A percentile compares a stretch with the other conserved stretches of the same genome.
Conservation (phyloP, 2,329 filamentous ascomycete genomes). For the Aspergillus ruber region DNA sequence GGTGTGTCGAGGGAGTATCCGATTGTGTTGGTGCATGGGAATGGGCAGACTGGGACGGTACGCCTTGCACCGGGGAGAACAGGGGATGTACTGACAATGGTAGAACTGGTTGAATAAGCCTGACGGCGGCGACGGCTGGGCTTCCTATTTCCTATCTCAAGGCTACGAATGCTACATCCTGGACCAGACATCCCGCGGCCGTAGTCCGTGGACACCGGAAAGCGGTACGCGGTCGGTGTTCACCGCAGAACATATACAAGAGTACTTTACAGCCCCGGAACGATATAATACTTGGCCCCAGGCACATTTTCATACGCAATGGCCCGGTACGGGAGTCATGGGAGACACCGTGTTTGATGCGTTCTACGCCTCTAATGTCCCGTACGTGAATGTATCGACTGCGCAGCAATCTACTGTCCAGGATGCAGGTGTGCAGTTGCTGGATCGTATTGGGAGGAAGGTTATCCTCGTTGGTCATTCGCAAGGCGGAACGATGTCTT, state of each 20-base stretch:
- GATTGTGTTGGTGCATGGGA: slow-evolving; percentile 27
- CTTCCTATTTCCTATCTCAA: slow-evolving; percentile 39
- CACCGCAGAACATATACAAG: slow-evolving; percentile 19
- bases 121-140: slow-evolving; percentile 43
- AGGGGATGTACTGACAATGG: no score
- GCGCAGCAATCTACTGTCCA: slow-evolving; percentile 13
- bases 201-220: slow-evolving; percentile 19
- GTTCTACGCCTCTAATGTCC: slow-evolving; percentile 18
- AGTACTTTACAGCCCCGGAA: slow-evolving; percentile 28
- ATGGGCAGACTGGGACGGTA: slow-evolving; percentile 28
- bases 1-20: slow-evolving; percentile 18
- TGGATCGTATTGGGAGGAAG: slow-evolving; percentile 17
- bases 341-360: slow-evolving; percentile 24
- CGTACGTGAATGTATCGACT: slow-evolving; percentile 9
- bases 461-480: slow-evolving; percentile 42
- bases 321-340: slow-evolving; percentile 30
- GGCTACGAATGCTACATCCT: slow-evolving; percentile 44
- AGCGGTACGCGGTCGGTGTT: slow-evolving; percentile 14
- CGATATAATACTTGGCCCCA: slow-evolving; percentile 28
- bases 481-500: slow-evolving; percentile 43
- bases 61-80: no score
- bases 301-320: slow-evolving; percentile 34
- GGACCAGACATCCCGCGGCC: slow-evolving; percentile 34
- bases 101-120: slow-evolving; percentile 46
- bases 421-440: slow-evolving; percentile 13